Percentiles rank a stretch among this genome's conserved stretches.
These are phyloP conservation scores for Vicia faba DNA, from an alignment of 306 rosid genomes.

Conservation along the genomic window DNA sequence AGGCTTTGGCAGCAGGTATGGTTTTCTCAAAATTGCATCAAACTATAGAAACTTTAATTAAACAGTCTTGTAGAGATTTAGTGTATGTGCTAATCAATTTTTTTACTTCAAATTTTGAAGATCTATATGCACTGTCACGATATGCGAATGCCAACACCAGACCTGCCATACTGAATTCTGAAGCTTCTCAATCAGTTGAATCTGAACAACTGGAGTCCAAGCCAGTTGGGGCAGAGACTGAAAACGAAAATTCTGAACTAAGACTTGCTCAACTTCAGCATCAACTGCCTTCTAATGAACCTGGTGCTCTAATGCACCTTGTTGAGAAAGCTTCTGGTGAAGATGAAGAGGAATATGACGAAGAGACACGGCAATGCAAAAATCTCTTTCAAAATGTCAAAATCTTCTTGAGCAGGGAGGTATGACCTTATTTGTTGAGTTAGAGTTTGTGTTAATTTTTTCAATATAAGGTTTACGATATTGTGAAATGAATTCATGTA, in stretches of 20 bases:
- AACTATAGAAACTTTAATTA: constrained; percentile 17
- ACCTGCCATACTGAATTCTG: constrained; percentile 47
- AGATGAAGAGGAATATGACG: constrained; percentile 64
- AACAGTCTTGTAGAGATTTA: background rate
- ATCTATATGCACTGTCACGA: constrained; percentile 80
- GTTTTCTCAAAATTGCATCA: background rate
- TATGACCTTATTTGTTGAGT: constrained; percentile 36
- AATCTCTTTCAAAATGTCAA: constrained; percentile 74
- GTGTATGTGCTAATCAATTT: background rate
- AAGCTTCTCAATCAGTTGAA: constrained; percentile 49
- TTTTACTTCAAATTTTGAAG: constrained; percentile 45
- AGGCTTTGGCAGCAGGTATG: constrained; percentile 81
- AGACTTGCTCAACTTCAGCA: constrained; percentile 96
- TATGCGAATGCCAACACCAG: constrained; percentile 54
- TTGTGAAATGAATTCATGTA: background rate
- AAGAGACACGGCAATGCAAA: constrained; percentile 72
- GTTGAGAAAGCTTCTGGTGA: constrained; percentile 62
- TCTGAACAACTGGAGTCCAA: constrained; percentile 48
- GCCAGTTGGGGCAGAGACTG: constrained; percentile 38
- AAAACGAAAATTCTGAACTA: constrained; percentile 64
- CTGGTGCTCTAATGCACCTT: constrained; percentile 84
- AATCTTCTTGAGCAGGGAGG: constrained; percentile 94
- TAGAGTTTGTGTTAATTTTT: background rate
- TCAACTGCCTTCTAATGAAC: constrained; percentile 86
- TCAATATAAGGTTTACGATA: background rate